These are phyloP conservation scores for Ophiorrhiza pumila DNA, from an alignment of 257 asterid genomes.

Conservation along the genomic window DNA sequence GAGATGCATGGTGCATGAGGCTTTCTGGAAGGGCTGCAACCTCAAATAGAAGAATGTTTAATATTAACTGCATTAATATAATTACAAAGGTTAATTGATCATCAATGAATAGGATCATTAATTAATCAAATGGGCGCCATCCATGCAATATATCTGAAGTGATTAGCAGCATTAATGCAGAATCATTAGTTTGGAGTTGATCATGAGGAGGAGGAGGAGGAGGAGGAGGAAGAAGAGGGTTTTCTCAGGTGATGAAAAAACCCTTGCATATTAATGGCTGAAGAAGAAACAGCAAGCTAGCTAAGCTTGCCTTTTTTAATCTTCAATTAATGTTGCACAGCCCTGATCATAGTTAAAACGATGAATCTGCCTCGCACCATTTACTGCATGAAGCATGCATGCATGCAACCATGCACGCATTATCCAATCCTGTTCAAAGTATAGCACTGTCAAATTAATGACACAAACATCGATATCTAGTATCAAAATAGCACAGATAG, in stretches of 20 bases:
- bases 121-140: not conserved
- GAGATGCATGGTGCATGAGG: not conserved
- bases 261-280: not conserved
- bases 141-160: not conserved
- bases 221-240: not conserved
- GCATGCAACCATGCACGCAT: constrained; percentile 4
- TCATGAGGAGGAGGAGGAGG: not conserved
- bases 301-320: no score
- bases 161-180: not conserved
- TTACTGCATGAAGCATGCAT: not conserved
- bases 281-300: not conserved
- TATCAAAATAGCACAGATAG: not conserved
- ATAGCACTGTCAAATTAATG: not conserved
- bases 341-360: not conserved
- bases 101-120: not conserved
- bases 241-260: not conserved
- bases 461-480: no score
- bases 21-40: not conserved
- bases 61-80: not conserved
- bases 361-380: not conserved
- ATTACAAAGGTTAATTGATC: not conserved
- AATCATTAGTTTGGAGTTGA: not conserved
- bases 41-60: not conserved
- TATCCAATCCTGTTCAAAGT: constrained; percentile 1
- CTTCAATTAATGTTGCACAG: no score